Base-by-base conservation (phyloP, 2,329 filamentous ascomycete species). In the Diaporthe citri region DNA sequence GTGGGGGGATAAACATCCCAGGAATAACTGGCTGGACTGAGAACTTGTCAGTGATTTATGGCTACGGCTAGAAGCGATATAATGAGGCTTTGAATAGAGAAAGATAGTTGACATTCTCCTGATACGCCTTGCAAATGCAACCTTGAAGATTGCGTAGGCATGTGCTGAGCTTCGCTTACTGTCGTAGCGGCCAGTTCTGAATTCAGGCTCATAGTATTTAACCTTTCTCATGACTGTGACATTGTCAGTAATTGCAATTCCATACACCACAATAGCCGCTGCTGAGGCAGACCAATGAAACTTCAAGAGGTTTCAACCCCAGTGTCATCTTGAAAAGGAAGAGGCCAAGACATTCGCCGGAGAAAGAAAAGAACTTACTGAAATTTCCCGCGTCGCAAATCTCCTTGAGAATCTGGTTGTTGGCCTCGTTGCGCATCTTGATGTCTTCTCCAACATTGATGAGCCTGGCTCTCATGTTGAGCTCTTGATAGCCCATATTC, bases 371-470 rank as follows among this genome's bases (percentile, higher is more conserved):
- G n/a, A 4, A 62, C 70, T 43, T 43, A 59, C 72, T 70, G n/a
- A 70, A 41, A 17, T 12, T 22, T 28, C 64, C 71, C 2, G 56
- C 55, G 7, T 20, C 36, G 48, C 74, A 46, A 28, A 75, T 73
- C 36, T 73, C 55, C n/a, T 41, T 20, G 28, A 73, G 20, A 2
- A 73, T 12, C 15, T 56, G 17, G 28, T 43, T 43, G 43, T 75
- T 75, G 25, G 56, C 62, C 22, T 39, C 22, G 48, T 75, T 67
- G 12, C 46, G 72, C 62, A 70, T 41, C 36, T 55, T 66, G 34
- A 75, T 46, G 28, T 73, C 55, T 41, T 56, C 48, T 8, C 46
- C 36, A 17, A 55, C 25, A 13, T 60, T 25, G 22, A 55, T 22
- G 15, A 75, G 48, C 46, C 25, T 52, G 15, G 43, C 60, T 22